Evolutionary conservation across 306 rosid species (phyloP).

Genomic region (Neltuma alba): DNA sequence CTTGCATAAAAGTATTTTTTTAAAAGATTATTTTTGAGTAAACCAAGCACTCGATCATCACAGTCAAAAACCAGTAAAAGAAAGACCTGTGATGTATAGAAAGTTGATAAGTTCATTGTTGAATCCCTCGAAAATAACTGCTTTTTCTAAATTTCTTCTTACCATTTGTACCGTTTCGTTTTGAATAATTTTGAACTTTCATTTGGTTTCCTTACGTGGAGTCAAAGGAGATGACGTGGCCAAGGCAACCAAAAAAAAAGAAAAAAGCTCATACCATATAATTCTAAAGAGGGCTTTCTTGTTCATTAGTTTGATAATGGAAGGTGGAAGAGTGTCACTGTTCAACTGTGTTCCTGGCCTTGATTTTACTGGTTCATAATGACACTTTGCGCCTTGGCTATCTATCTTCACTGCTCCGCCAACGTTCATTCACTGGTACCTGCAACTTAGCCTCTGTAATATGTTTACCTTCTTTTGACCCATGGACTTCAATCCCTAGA

Average conservation of each 20-base stretch:
- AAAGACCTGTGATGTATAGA: neutral
- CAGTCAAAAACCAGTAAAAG: neutral
- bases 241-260: neutral
- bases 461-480: too few species aligned
- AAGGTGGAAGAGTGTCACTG: neutral
- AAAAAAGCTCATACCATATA: neutral
- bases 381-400: slow-evolving; percentile 32
- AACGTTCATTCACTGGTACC: slow-evolving; percentile 42
- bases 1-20: too few species aligned
- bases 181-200: neutral
- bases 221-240: neutral
- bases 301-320: slow-evolving; percentile 22
- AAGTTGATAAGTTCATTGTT: neutral
- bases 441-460: neutral
- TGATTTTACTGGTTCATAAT: slow-evolving; percentile 53
- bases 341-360: slow-evolving; percentile 35
- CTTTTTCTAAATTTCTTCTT: neutral
- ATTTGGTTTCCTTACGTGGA: neutral
- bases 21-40: too few species aligned
- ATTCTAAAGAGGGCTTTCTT: neutral
- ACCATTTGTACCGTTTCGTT: neutral
- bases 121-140: neutral
- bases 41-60: too few species aligned
- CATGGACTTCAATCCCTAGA: too few species aligned
- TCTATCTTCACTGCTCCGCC: slow-evolving; percentile 37